Percentiles rank a stretch among this genome's conserved stretches.
These are phyloP conservation scores for Ustulina deusta DNA, from an alignment of 2,329 filamentous ascomycete genomes.

Conservation along the genomic window DNA sequence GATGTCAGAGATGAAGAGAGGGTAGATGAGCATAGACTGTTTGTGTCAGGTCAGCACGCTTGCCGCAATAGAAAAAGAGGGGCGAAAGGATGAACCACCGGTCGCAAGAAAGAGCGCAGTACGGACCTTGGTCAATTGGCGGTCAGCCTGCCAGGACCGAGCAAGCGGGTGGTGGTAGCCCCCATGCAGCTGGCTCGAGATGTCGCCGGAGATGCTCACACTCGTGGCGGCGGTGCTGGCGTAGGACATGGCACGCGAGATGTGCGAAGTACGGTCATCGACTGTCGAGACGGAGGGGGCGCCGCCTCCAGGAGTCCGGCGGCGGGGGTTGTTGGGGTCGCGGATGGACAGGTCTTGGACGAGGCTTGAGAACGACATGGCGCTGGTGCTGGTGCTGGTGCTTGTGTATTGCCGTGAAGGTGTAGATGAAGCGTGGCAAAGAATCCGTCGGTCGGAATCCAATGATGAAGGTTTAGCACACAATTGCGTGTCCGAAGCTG, in stretches of 20 bases:
- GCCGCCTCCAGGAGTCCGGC: slow-evolving; percentile 56
- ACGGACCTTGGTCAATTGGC: slow-evolving; percentile 84
- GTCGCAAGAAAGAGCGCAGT: neutral
- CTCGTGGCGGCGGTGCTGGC: slow-evolving; percentile 75
- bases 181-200: slow-evolving; percentile 84
- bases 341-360: slow-evolving; percentile 73
- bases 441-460: neutral
- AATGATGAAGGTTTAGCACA: neutral
- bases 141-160: slow-evolving; percentile 84
- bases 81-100: neutral
- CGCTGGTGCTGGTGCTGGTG: slow-evolving; percentile 20
- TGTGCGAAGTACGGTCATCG: slow-evolving; percentile 70
- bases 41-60: slow-evolving; percentile 28
- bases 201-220: slow-evolving; percentile 78
- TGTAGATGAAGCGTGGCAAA: neutral
- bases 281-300: slow-evolving; percentile 65
- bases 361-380: slow-evolving; percentile 76
- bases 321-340: slow-evolving; percentile 62
- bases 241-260: slow-evolving; percentile 74
- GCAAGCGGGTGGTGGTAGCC: slow-evolving; percentile 85
- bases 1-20: slow-evolving; percentile 94
- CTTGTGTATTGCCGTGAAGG: neutral
- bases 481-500: neutral
- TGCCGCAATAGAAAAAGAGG: neutral
- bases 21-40: slow-evolving; percentile 98